These are phyloP conservation scores for Colletotrichum sp. DNA, from an alignment of 2,329 filamentous ascomycete genomes.

Conservation along the genomic window DNA sequence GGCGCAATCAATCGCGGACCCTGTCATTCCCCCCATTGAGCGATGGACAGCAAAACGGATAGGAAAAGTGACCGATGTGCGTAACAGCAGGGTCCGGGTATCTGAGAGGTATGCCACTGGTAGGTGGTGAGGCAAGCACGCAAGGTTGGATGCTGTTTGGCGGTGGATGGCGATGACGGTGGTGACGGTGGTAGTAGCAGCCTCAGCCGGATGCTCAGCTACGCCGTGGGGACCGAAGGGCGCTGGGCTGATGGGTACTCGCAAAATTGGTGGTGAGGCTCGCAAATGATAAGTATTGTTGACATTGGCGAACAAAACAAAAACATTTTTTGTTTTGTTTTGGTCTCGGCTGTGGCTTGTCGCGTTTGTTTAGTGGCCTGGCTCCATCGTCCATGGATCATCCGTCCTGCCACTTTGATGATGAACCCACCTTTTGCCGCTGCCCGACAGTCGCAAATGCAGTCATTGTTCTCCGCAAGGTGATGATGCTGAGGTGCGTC, in stretches of 20 bases:
- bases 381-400: slow-evolving; percentile 13
- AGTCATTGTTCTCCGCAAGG: neutral
- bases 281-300: neutral
- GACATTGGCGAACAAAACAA: neutral
- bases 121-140: slow-evolving; percentile 7
- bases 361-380: slow-evolving; percentile 20
- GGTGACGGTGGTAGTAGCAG: slow-evolving; percentile 3
- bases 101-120: neutral
- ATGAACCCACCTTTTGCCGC: slow-evolving; percentile 8
- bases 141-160: slow-evolving; percentile 2
- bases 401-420: slow-evolving; percentile 14
- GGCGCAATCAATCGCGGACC: slow-evolving; percentile 12
- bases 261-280: neutral
- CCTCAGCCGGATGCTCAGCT: neutral
- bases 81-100: neutral
- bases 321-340: slow-evolving; percentile 17
- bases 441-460: neutral
- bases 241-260: neutral
- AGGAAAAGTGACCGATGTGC: neutral
- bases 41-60: neutral
- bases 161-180: neutral
- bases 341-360: slow-evolving; percentile 19
- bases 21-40: neutral
- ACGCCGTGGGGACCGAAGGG: neutral
- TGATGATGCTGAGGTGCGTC: neutral